These are phyloP conservation scores for Pleurozium schreberi DNA, from an alignment of 225 moss, liverwort and hornwort genomes.

Conservation along the genomic window DNA sequence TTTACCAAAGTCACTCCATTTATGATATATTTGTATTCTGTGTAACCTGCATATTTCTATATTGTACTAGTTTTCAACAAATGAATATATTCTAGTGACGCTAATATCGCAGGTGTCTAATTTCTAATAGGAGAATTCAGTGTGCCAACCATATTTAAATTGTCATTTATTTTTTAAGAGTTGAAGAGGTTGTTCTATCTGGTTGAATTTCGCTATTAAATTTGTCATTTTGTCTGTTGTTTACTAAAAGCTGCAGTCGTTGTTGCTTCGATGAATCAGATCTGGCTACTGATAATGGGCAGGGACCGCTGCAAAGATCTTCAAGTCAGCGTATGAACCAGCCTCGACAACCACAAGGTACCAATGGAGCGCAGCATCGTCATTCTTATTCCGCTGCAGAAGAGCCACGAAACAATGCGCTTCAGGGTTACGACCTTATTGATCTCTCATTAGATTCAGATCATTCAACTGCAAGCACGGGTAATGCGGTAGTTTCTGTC, in stretches of 20 bases:
- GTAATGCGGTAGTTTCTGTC: not conserved
- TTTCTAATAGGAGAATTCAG: not conserved
- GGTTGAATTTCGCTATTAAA: not conserved
- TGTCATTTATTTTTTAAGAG: not conserved
- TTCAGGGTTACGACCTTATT: constrained; percentile 20
- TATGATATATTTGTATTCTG: not conserved
- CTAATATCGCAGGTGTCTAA: too few relatives aligned
- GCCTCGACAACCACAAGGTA: not conserved
- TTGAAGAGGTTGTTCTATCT: not conserved
- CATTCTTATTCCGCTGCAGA: constrained; percentile 1
- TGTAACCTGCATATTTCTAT: not conserved
- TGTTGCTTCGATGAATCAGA: not conserved
- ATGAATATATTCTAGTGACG: not conserved
- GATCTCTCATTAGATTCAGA: constrained; percentile 16
- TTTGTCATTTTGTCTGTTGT: not conserved
- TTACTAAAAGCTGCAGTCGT: not conserved
- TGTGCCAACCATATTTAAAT: not conserved
- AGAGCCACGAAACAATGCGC: not conserved
- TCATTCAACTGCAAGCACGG: not conserved
- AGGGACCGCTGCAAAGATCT: constrained; percentile 13
- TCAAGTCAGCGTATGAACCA: constrained; percentile 20
- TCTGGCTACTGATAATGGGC: not conserved
- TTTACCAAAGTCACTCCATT: not conserved
- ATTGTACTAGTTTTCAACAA: too few relatives aligned
- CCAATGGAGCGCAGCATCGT: not conserved